Conservation (phyloP, 495 filamentous ascomycete species). For the Beverwykella pulmonaria region DNA sequence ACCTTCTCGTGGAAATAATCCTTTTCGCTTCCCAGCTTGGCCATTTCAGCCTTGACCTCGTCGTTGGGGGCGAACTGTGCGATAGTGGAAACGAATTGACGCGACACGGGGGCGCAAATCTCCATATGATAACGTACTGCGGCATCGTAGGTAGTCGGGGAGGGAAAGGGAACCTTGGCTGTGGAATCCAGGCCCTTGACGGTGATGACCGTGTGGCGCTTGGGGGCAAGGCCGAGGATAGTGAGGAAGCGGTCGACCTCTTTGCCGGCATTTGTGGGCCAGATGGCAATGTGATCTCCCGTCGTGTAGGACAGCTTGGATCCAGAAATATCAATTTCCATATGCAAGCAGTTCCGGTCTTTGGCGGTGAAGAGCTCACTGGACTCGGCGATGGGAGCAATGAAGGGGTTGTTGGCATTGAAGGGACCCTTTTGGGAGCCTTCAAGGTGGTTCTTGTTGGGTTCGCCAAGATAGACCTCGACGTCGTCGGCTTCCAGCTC, state of each 20-base stretch:
- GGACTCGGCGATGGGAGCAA: conserved; percentile 90
- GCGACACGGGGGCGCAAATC: conserved; percentile 91
- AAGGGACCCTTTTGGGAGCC: conserved; percentile 83
- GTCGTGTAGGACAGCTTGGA: conserved; percentile 91
- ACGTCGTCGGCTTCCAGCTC: conserved; percentile 75
- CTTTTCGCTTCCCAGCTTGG: conserved; percentile 86
- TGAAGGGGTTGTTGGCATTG: conserved; percentile 95
- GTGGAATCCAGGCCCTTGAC: conserved; percentile 94
- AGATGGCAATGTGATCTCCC: conserved; percentile 95
- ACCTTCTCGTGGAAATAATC: conserved; percentile 94
- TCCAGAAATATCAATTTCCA: conserved; percentile 89
- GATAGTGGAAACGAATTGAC: conserved; percentile 87
- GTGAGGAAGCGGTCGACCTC: conserved; percentile 90
- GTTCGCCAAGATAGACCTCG: conserved; percentile 91
- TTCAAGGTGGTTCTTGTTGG: conserved; percentile 93
- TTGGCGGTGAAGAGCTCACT: conserved; percentile 89
- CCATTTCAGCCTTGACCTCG: conserved; percentile 78
- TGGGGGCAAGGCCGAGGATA: conserved; percentile 72
- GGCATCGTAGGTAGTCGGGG: conserved; percentile 94
- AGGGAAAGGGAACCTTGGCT: conserved; percentile 96
- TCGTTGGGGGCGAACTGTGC: conserved; percentile 91
- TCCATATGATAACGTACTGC: conserved; percentile 96
- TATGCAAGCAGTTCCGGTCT: conserved; percentile 92
- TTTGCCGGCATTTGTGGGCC: conserved; percentile 92
- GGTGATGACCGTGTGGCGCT: conserved; percentile 80